Percentiles rank a stretch among this genome's conserved stretches.
Evolutionary conservation across 208 protist species (phyloP).

Genomic region (Leishmania aethiopica): DNA sequence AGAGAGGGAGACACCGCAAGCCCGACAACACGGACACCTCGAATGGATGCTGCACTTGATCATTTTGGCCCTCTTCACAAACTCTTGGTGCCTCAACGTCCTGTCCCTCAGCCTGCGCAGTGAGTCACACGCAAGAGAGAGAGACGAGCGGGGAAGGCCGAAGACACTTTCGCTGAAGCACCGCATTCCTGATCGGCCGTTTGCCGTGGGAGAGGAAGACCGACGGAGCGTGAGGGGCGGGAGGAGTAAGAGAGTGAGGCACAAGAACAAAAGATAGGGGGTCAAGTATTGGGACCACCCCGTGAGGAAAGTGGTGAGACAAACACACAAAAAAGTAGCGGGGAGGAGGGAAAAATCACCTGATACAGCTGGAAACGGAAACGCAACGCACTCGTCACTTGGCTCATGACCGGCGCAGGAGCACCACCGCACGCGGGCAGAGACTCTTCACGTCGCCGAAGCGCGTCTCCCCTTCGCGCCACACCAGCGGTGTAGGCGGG

Average conservation of each 20-base stretch:
- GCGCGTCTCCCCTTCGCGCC: constrained; percentile 37
- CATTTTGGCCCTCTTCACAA: background rate
- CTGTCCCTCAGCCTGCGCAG: background rate
- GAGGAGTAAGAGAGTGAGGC: background rate
- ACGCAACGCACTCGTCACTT: background rate
- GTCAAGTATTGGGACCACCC: background rate
- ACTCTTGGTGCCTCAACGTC: background rate
- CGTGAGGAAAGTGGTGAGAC: background rate
- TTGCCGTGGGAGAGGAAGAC: background rate
- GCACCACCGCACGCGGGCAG: constrained; percentile 65
- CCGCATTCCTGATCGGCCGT: background rate
- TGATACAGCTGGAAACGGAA: background rate
- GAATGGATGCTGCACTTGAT: background rate
- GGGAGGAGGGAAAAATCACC: background rate
- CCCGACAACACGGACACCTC: background rate
- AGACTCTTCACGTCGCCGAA: constrained; percentile 60
- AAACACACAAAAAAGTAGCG: background rate
- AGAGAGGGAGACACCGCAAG: background rate
- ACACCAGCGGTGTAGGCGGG: constrained; percentile 55
- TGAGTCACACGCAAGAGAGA: background rate
- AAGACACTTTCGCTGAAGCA: background rate
- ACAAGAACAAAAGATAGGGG: background rate
- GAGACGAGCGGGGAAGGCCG: background rate
- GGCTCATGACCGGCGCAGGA: constrained; percentile 45
- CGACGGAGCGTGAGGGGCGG: background rate